Evolutionary conservation across 2,329 filamentous ascomycete species (phyloP).

Genomic region (Apiospora aurea): DNA sequence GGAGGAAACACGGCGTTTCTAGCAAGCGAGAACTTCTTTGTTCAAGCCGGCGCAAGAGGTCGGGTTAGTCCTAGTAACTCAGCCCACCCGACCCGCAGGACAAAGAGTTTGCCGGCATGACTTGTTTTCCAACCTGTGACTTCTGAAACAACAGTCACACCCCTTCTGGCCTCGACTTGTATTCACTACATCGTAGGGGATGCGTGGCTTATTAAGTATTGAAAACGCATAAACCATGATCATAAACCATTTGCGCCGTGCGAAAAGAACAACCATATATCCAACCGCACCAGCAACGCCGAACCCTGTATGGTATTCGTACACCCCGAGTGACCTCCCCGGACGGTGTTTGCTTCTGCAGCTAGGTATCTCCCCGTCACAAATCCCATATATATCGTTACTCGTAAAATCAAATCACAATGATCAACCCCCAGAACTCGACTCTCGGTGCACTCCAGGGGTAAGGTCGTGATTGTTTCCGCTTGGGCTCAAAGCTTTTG

Average conservation of each 20-base stretch:
- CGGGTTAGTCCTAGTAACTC: not conserved
- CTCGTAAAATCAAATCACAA: not conserved
- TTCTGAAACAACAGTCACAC: not conserved
- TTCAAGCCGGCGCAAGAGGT: not conserved
- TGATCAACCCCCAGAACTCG: not conserved
- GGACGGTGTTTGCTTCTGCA: not conserved
- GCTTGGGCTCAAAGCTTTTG: not conserved
- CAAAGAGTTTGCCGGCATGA: constrained; percentile 5
- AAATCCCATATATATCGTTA: constrained; percentile 3
- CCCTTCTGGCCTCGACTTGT: not conserved
- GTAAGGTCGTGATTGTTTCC: not conserved
- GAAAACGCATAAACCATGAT: not conserved
- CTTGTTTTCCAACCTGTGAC: not conserved
- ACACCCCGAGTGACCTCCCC: not conserved
- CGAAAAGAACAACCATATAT: not conserved
- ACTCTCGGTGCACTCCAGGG: not conserved
- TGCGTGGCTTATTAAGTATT: not conserved
- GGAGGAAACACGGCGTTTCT: not conserved
- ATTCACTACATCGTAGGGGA: not conserved
- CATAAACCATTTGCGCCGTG: not conserved
- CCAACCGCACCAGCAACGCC: not conserved
- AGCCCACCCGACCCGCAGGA: not conserved
- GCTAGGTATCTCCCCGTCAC: not conserved
- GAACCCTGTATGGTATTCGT: not conserved
- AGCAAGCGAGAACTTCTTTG: not conserved